Evolutionary conservation across 2,329 filamentous ascomycete genomes (phyloP), one percentile per base, ranked within the genome.

Genomic region (Beauveria pseudobassiana): DNA sequence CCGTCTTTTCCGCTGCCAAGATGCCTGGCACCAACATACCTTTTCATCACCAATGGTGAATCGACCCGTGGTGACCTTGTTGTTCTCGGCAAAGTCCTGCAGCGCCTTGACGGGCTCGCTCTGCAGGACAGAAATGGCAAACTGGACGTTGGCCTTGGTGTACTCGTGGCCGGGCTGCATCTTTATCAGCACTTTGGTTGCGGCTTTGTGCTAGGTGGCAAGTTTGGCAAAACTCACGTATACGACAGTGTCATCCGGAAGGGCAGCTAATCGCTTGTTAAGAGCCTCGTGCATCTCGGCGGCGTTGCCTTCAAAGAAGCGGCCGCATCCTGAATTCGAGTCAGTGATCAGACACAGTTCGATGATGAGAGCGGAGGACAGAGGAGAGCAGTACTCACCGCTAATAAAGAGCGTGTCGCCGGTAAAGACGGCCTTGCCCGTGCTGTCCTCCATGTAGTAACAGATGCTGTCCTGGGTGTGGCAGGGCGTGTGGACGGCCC

Each of bases 391-490:
- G 42, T 38, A 69, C 78, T 59, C 74, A 91, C 90, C 93, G 63
- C 89, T 93, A 71, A 96, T 93, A 77, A 99, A 99, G 43, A 99
- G 79, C 0, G 95, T 99, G 73, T 99, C 95, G 10, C 95, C 95
- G 0, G 95, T 98, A 71, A 99, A 99, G 3, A 99, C 91, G 8
- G 83, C 93, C 69, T 84, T 87, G 62, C 83, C 77, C 53, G 85
- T 79, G 22, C 86, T 87, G 70, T 99, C 93, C 75, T 96, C 85
- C 79, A 95, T 87, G 68, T 87, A 91, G 79, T 87, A 99, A 80
- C 95, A 99, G 72, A 99, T 96, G 74, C 93, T 97, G 77, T 99
- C 95, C 77, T 97, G 93, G 1, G 95, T 99, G 74, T 99, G 95
- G 75, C 95, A 99, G 1, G 95, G 95, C 14, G 95, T 99, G 76